A percentile compares a stretch with the other conserved stretches of the same genome.
Evolutionary conservation across 768 basidiomycete genomes (phyloP).

Genomic region (Boletellus ananiceps): DNA sequence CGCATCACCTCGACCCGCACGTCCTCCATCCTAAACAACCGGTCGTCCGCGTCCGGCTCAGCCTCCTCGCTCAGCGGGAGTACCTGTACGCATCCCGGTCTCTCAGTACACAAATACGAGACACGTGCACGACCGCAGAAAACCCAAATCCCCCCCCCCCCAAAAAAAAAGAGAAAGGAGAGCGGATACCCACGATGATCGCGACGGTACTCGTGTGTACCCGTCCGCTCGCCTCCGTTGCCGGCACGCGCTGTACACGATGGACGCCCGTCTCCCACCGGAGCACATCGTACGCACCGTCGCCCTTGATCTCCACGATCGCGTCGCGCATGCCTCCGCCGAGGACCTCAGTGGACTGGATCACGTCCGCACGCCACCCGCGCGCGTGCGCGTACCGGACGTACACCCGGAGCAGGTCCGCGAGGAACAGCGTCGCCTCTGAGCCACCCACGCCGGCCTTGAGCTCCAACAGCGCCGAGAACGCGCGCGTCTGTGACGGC

Average conservation of each 20-base stretch:
- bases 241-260: constrained; percentile 90
- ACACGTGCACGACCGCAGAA: no score
- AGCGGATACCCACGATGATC: constrained; percentile 57
- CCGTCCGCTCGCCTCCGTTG: constrained; percentile 82
- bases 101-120: no score
- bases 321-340: constrained; percentile 74
- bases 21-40: constrained; percentile 79
- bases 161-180: neutral
- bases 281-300: constrained; percentile 72
- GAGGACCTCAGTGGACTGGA: constrained; percentile 55
- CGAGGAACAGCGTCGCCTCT: constrained; percentile 79
- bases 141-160: no score
- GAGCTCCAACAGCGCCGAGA: constrained; percentile 83
- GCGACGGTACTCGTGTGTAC: constrained; percentile 91
- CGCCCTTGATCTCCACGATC: constrained; percentile 72
- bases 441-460: constrained; percentile 92
- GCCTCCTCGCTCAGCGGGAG: constrained; percentile 73
- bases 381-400: constrained; percentile 49
- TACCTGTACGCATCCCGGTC: constrained; percentile 39
- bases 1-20: constrained; percentile 93
- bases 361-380: constrained; percentile 59
- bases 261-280: constrained; percentile 95
- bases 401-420: constrained; percentile 81
- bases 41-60: constrained; percentile 47
- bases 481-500: constrained; percentile 53